These are phyloP conservation scores for Pseudonectria foliicola DNA, from an alignment of 2,329 filamentous ascomycete genomes.

Conservation along the genomic window DNA sequence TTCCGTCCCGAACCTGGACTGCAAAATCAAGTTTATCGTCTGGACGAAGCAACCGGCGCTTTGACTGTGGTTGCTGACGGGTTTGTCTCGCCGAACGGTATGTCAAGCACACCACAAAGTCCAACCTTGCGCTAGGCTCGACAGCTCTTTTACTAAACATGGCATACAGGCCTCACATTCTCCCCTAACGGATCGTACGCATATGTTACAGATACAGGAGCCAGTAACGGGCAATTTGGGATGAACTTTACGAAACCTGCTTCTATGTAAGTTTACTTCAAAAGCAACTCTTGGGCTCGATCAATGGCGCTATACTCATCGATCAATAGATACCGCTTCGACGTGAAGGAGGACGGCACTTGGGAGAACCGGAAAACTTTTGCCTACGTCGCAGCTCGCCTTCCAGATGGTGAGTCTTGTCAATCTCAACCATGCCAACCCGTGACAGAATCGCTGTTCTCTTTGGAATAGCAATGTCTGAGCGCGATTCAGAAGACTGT, in stretches of 20 bases:
- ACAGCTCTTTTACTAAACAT: too few relatives aligned
- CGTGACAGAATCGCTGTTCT: neutral
- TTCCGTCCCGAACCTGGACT: slow-evolving; percentile 48
- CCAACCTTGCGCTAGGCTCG: too few relatives aligned
- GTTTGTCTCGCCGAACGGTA: slow-evolving; percentile 48
- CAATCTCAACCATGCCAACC: too few relatives aligned
- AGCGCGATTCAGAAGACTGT: too few relatives aligned
- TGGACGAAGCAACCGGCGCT: slow-evolving; percentile 41
- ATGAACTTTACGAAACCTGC: slow-evolving; percentile 34
- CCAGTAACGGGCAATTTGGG: slow-evolving; percentile 33
- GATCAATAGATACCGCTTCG: slow-evolving; percentile 33
- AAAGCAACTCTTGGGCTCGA: too few relatives aligned
- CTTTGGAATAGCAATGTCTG: neutral
- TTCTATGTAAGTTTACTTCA: slow-evolving; percentile 27
- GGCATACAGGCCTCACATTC: slow-evolving; percentile 46
- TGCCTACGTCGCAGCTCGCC: slow-evolving; percentile 44
- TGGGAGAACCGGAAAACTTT: slow-evolving; percentile 46
- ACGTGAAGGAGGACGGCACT: slow-evolving; percentile 38
- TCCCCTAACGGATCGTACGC: slow-evolving; percentile 43
- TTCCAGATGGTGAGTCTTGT: slow-evolving; percentile 52
- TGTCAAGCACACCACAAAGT: neutral
- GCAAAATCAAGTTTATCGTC: slow-evolving; percentile 52
- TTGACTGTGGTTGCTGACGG: slow-evolving; percentile 51
- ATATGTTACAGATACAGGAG: slow-evolving; percentile 53
- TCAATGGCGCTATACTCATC: too few relatives aligned